Percentiles rank a stretch among this genome's conserved stretches.
Evolutionary conservation across 2,329 filamentous ascomycete genomes (phyloP).

Genomic region (Epichloe brachyelytri): DNA sequence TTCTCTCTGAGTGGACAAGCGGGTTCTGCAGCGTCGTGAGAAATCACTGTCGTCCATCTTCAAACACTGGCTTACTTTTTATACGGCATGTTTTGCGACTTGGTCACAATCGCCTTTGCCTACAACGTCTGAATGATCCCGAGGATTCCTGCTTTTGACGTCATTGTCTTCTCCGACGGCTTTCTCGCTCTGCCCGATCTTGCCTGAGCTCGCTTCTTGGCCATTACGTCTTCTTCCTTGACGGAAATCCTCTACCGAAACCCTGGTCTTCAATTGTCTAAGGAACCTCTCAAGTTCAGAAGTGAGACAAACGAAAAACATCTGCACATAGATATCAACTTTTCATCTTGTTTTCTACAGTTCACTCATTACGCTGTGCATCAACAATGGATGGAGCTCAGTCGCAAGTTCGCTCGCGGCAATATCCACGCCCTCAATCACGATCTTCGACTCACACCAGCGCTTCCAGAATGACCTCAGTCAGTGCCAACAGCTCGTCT

Average conservation of each 20-base stretch:
- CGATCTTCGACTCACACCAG: conserved; percentile 32
- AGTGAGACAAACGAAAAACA: neutral
- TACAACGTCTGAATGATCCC: neutral
- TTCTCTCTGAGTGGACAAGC: neutral
- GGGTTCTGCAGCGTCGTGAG: neutral
- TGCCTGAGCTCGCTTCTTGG: neutral
- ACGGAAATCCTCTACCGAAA: neutral
- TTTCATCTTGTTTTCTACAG: neutral
- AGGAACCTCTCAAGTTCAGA: neutral
- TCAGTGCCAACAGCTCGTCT: conserved; percentile 29
- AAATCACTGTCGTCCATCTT: neutral
- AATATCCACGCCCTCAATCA: conserved; percentile 30
- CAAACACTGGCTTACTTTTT: neutral
- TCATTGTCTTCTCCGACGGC: neutral
- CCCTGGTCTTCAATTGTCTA: neutral
- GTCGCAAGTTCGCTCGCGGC: conserved; percentile 13
- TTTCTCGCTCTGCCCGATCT: neutral
- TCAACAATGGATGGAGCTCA: conserved; percentile 18
- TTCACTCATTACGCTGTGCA: neutral
- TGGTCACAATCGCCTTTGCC: neutral
- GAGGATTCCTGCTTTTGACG: neutral
- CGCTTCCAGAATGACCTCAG: conserved; percentile 26
- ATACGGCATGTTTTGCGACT: neutral
- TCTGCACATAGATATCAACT: neutral
- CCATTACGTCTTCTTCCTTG: neutral